Conservation (phyloP, 805 yeast genomes). For the Candida stauntonica region DNA sequence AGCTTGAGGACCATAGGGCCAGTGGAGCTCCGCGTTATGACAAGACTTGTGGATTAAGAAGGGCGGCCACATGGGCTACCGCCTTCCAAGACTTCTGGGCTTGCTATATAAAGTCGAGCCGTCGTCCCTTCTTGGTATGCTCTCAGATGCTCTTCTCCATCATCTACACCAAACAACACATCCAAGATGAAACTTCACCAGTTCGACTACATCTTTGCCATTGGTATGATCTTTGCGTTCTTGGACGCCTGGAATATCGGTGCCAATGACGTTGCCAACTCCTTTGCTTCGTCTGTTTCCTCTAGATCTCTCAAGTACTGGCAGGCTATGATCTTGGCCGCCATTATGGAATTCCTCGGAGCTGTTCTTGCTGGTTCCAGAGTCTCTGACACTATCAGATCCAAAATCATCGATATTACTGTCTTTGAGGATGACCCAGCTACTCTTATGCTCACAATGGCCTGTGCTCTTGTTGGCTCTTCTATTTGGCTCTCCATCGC, state of each 20-base stretch:
- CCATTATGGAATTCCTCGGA: constrained; percentile 68
- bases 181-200: constrained; percentile 25
- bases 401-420: constrained; percentile 51
- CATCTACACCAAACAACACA: background rate
- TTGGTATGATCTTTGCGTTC: constrained; percentile 66
- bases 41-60: too few species aligned
- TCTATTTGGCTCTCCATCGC: constrained; percentile 68
- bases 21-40: too few species aligned
- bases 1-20: too few species aligned
- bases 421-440: constrained; percentile 55
- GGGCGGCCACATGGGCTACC: too few species aligned
- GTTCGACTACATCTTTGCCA: constrained; percentile 68
- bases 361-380: constrained; percentile 71
- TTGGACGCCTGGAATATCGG: constrained; percentile 79
- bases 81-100: too few species aligned
- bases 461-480: constrained; percentile 71
- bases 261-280: constrained; percentile 79
- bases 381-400: constrained; percentile 69
- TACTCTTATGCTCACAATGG: constrained; percentile 70
- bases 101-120: background rate
- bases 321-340: constrained; percentile 75
- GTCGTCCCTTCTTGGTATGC: background rate
- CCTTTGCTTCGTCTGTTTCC: constrained; percentile 72
- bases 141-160: background rate
- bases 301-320: constrained; percentile 64